Conservation (phyloP, 2,329 filamentous ascomycete genomes). For the Fusarium subtropicale region DNA sequence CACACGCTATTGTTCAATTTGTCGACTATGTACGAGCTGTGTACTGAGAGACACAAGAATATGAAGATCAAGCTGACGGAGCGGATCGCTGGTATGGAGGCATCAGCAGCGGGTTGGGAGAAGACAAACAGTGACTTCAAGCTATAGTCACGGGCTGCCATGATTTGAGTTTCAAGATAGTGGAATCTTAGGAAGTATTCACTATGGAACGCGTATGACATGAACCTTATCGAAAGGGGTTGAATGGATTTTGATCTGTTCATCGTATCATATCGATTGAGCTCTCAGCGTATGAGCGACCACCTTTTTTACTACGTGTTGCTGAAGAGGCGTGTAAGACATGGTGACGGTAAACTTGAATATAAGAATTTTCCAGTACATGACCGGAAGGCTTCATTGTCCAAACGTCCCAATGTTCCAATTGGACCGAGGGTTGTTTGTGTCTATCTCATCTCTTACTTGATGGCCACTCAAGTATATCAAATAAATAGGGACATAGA, state of each 20-base stretch:
- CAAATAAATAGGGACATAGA: too few relatives aligned
- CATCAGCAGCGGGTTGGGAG: constrained; percentile 73
- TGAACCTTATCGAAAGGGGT: background rate
- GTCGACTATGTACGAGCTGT: constrained; percentile 90
- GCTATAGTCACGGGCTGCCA: constrained; percentile 58
- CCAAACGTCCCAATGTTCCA: background rate
- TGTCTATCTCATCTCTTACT: background rate
- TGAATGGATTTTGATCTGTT: background rate
- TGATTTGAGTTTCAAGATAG: too few relatives aligned
- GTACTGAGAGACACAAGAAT: constrained; percentile 78
- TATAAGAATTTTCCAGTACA: background rate
- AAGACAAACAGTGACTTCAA: constrained; percentile 81
- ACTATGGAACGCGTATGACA: background rate
- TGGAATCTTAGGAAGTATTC: too few relatives aligned
- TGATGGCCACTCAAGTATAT: background rate
- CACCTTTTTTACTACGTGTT: background rate
- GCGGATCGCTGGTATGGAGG: constrained; percentile 70
- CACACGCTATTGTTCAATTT: constrained; percentile 89
- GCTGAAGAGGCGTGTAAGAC: background rate
- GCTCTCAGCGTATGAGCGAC: background rate
- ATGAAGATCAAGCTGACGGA: constrained; percentile 80
- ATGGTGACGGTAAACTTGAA: background rate
- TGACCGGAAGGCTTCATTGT: background rate
- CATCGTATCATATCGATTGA: background rate
- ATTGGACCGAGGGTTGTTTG: background rate